Base-by-base conservation (phyloP, 2,329 filamentous ascomycete genomes). In the Aspergillus niger region DNA sequence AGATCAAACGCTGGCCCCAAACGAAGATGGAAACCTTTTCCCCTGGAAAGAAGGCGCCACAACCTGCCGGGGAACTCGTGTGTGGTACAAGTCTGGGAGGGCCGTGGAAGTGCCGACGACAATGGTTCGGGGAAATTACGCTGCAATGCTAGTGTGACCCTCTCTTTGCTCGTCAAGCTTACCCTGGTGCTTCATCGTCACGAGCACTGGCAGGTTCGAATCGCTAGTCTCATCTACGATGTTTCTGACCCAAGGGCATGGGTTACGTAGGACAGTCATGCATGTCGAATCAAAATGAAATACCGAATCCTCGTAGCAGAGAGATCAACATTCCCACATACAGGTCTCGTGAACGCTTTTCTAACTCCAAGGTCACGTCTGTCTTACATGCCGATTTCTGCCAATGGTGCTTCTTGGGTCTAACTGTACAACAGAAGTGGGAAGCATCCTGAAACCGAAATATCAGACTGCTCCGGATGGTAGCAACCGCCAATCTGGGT, bases 301-400 rank as follows among this genome's bases (percentile, higher is more conserved):
- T 30, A n/a, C 41, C 2, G 22, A 39, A 57, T 50, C 51, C 15
- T 57, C 59, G 59, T 48, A 59, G 52, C 32, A 39, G 38, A 15
- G 11, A 20, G 59, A 60, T 57, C 57, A 44, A 32, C 59, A 62
- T 60, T 60, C 59, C 26, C 43, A 22, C 43, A 22, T 24, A 53
- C 52, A 54, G 57, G 59, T 56, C 59, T 60, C 57, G 50, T 63
- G 62, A 58, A 28, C 28, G 13, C 8, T 30, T 8, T 17, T 20
- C 26, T 10, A 50, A 50, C 26, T n/a, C 26, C 49, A 47, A 24
- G 51, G 55, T 57, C 38, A 24, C 24, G 28, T 20, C 24, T 20
- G 38, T 44, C 52, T 28, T 44, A 55, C 39, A 30, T 47, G 15
- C 39, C 26, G 3, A 22, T 22, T n/a, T 39, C 11, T 55, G 17